These are phyloP conservation scores for Teunomyces lycoperdinae DNA, from an alignment of 805 yeast genomes.

Conservation along the genomic window DNA sequence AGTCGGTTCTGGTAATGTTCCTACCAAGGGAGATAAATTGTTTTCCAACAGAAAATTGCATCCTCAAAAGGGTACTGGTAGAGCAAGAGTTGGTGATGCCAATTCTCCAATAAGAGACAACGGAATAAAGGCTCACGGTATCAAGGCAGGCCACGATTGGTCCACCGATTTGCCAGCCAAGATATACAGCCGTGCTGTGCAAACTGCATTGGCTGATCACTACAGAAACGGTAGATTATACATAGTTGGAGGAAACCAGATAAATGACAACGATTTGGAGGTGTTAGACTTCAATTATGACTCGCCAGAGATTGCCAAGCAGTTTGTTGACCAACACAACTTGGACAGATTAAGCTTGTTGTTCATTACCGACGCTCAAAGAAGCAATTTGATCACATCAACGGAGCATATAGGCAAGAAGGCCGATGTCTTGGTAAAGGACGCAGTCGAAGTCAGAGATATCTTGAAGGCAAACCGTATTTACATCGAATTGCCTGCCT, in stretches of 20 bases:
- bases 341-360: constrained; percentile 54
- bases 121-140: constrained; percentile 87
- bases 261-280: constrained; percentile 14
- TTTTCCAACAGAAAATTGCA: constrained; percentile 78
- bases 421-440: constrained; percentile 67
- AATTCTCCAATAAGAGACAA: constrained; percentile 89
- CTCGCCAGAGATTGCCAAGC: constrained; percentile 46
- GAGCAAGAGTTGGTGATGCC: constrained; percentile 94
- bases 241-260: constrained; percentile 54
- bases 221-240: constrained; percentile 72
- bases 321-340: constrained; percentile 48
- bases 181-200: constrained; percentile 71
- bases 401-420: constrained; percentile 51
- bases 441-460: constrained; percentile 80
- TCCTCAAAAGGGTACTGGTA: constrained; percentile 92
- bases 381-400: constrained; percentile 60
- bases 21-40: constrained; percentile 83
- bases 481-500: constrained; percentile 68
- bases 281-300: constrained; percentile 37
- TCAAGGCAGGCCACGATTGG: constrained; percentile 87
- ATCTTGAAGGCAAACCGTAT: constrained; percentile 75
- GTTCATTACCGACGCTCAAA: constrained; percentile 62
- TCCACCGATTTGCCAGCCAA: constrained; percentile 72
- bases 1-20: constrained; percentile 85
- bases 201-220: constrained; percentile 77